These are phyloP conservation scores for Neonectria magnoliae DNA, from an alignment of 2,329 filamentous ascomycete species.

Conservation along the genomic window DNA sequence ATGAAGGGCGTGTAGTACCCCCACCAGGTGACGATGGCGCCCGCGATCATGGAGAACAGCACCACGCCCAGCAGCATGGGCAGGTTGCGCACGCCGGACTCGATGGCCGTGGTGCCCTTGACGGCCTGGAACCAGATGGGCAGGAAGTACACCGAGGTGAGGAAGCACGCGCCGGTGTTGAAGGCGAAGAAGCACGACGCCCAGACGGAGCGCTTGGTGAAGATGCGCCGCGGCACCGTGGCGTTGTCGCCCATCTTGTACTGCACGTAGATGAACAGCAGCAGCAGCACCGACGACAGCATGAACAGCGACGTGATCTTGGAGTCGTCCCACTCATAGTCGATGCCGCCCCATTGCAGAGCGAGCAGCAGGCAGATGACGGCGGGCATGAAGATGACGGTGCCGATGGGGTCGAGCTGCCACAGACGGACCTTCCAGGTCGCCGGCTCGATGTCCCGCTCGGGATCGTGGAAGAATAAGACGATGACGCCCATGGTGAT, in stretches of 20 bases:
- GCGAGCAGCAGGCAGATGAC: slow-evolving; percentile 60
- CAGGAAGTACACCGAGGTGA: slow-evolving; percentile 50
- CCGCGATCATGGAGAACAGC: slow-evolving; percentile 47
- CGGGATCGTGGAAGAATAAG: slow-evolving; percentile 41
- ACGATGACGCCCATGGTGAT: slow-evolving; percentile 47
- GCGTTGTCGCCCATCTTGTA: slow-evolving; percentile 52
- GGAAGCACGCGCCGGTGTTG: slow-evolving; percentile 50
- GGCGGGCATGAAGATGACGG: slow-evolving; percentile 46
- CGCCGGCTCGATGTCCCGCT: slow-evolving; percentile 37
- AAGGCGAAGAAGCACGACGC: slow-evolving; percentile 49
- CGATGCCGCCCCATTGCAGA: slow-evolving; percentile 59
- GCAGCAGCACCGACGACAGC: slow-evolving; percentile 45
- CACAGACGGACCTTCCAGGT: slow-evolving; percentile 39
- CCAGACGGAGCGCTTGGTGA: slow-evolving; percentile 53
- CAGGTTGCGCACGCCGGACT: slow-evolving; percentile 54
- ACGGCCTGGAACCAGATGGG: slow-evolving; percentile 60
- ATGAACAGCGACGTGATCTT: slow-evolving; percentile 45
- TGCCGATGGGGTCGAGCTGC: slow-evolving; percentile 46
- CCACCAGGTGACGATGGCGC: slow-evolving; percentile 48
- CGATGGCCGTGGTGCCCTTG: slow-evolving; percentile 50
- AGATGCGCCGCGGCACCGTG: slow-evolving; percentile 55
- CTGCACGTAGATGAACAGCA: slow-evolving; percentile 52
- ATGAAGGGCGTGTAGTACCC: slow-evolving; percentile 59
- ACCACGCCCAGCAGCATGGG: slow-evolving; percentile 53
- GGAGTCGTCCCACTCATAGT: slow-evolving; percentile 44